Evolutionary conservation across 148 eudicot species (phyloP).

Genomic region (Fagopyrum esculentum): DNA sequence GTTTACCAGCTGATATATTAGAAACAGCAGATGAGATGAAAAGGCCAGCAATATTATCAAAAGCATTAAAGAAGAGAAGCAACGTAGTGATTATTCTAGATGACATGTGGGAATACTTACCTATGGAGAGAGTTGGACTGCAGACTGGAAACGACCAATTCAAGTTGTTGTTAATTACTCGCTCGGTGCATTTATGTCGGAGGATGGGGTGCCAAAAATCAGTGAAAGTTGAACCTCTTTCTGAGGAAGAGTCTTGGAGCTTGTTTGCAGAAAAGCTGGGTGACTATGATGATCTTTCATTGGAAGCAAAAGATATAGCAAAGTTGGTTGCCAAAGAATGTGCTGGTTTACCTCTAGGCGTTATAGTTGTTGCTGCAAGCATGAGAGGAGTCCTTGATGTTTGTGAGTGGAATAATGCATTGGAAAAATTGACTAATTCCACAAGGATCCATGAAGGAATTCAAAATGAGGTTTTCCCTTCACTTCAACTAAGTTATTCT

Average conservation of each 20-base stretch:
- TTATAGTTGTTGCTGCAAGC: constrained; percentile 21
- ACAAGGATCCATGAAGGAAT: constrained; percentile 13
- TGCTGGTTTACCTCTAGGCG: constrained; percentile 24
- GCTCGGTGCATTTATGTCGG: constrained; percentile 26
- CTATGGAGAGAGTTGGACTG: constrained; percentile 17
- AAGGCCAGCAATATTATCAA: constrained; percentile 13
- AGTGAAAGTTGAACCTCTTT: constrained; percentile 22
- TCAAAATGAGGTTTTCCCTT: constrained; percentile 14
- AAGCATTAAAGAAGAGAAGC: constrained; percentile 17
- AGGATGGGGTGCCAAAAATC: constrained; percentile 9
- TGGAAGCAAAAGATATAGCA: constrained; percentile 13
- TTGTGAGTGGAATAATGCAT: constrained; percentile 25
- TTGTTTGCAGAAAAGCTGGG: constrained; percentile 18
- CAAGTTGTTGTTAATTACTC: constrained; percentile 27
- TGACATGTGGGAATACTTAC: constrained; percentile 23
- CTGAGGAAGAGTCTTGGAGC: constrained; percentile 24
- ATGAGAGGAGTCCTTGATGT: constrained; percentile 20
- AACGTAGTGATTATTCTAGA: constrained; percentile 22
- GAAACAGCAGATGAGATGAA: constrained; percentile 15
- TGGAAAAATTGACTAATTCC: constrained; percentile 3
- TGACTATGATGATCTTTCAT: constrained; percentile 10
- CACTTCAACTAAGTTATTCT: constrained; percentile 13
- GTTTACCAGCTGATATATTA: background rate
- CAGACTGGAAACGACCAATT: constrained; percentile 15
- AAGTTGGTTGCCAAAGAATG: constrained; percentile 21